Percentiles rank a stretch among this genome's conserved stretches.
phyloP scores from a whole-genome alignment of 2,329 filamentous ascomycete species.

The Metarhizium humberi region DNA sequence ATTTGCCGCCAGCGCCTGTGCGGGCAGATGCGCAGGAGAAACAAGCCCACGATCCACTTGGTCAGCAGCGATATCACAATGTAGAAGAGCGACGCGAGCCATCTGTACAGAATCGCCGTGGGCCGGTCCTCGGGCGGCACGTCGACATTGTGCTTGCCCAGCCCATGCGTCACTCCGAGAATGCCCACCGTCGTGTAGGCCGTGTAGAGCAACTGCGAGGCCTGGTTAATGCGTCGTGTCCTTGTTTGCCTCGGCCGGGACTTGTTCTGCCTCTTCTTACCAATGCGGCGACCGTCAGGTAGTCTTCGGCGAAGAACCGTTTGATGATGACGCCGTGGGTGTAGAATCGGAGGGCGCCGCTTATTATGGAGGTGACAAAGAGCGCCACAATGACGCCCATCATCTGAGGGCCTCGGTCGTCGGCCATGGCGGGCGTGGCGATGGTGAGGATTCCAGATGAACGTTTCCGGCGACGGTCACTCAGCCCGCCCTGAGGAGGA shows the following conservation, averaged over 20 bases:
- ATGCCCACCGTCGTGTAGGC: neutral
- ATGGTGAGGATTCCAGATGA: neutral
- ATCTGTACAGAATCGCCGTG: neutral
- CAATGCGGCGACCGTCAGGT: neutral
- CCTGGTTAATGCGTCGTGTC: neutral
- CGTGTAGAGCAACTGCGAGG: neutral
- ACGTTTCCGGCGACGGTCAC: too few species aligned
- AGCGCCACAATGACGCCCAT: neutral
- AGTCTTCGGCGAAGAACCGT: neutral
- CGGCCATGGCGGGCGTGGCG: neutral
- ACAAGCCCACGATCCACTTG: neutral
- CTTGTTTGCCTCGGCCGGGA: neutral
- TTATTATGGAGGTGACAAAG: neutral
- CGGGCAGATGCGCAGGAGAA: neutral
- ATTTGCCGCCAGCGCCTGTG: neutral
- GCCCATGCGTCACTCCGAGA: neutral
- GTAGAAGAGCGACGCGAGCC: neutral
- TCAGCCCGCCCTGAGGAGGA: too few species aligned
- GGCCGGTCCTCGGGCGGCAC: neutral
- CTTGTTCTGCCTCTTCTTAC: neutral
- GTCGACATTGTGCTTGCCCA: neutral
- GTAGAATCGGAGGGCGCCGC: neutral
- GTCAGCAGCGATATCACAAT: neutral
- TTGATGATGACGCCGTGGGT: neutral
- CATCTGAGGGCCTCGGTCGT: neutral